Evolutionary conservation across 805 yeast species (phyloP), one percentile per base, ranked within the genome.

Genomic region (Barnettozyma siamensis): DNA sequence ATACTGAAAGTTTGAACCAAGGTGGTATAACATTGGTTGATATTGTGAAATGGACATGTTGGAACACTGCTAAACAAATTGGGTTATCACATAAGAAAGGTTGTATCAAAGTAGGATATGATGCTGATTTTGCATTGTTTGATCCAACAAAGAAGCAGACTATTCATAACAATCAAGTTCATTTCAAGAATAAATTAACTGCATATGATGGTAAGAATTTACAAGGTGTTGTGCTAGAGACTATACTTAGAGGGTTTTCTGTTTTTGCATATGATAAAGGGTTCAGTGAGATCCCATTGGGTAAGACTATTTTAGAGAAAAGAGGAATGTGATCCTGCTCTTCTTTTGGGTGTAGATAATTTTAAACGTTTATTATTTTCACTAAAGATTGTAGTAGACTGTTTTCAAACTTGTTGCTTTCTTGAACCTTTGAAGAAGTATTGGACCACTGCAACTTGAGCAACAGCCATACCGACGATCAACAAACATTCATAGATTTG

Each of bases 81-180:
- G 96, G 97, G 0, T 63, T 89, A 31, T 62, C 71, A 7, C 77
- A 83, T 51, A 58, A 63, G 35, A 89, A 91, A 65, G 98, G 97
- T 10, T 66, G 67, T 41, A 69, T 91, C 38, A 73, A 67, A 23
- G 72, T 72, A 10, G 97, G 96, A 0, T 73, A 72, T 57, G 96
- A 91, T 62, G 97, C 97, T 0, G 98, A 89, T 62, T 78, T 89
- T 48, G 79, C 83, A 24, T 70, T 89, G 7, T 88, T 91, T 57
- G 94, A 91, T 58, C 78, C 86, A 7, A 68, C 69, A 11, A 66
- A 67, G 6, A 54, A 53, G 31, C 80, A 75, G 53, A 58, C 57
- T 1, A 72, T 85, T 27, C 61, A 64, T 4, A 81, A 83, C 55
- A 68, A 69, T 17, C 66, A 72, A 33, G 76, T 85, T 26, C 74